Base-by-base conservation (phyloP, 768 basidiomycete species). In the Hortiboletus flavorubellus region DNA sequence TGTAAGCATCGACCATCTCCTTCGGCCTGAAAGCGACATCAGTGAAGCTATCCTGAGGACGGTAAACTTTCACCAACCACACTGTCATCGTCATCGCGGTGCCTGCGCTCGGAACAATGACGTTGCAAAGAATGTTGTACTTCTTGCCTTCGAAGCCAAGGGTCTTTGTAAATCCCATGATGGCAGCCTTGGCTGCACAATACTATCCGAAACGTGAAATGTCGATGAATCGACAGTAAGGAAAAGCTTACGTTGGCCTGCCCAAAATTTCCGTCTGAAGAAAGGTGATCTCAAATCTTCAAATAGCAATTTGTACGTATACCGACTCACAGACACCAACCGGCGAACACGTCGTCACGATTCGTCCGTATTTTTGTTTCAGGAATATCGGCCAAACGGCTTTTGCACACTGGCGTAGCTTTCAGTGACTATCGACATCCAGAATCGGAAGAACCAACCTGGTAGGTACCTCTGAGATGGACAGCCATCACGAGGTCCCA, bases 341-440 rank as follows among this genome's bases (percentile, higher is more conserved):
- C 67, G 87, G 86, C 2, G 94, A 98, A 56, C 85, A 82, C n/a
- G 94, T 98, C 31, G 91, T 96, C 49, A 98, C 82, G 65, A 99
- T 94, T 42, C 97, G 85, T 30, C 97, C 97, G 67, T 86, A 97
- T 73, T 93, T 93, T 70, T 98, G 96, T 75, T 93, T 89, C 72
- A 90, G 89, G 83, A 99, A 98, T 62, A 92, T 76, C 1, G 95
- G 93, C 97, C 97, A 99, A 26, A 91, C 88, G 6, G 96, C 97
- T 67, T 96, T 91, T 30, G 84, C 87, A 59, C 93, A 94, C 89
- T 93, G 56, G 8, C n/a, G 46, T 16, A 9, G 39, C 5, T 6
- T n/a, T 67, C 39, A 59, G 50, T 15, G 42, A 42, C 12, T 1
- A 23, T 18, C 21, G 15, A 42, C 42, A 49, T 45, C 31, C 16